phyloP scores from a whole-genome alignment of 2,329 filamentous ascomycete genomes.

The Pezicula neosporulosa region DNA sequence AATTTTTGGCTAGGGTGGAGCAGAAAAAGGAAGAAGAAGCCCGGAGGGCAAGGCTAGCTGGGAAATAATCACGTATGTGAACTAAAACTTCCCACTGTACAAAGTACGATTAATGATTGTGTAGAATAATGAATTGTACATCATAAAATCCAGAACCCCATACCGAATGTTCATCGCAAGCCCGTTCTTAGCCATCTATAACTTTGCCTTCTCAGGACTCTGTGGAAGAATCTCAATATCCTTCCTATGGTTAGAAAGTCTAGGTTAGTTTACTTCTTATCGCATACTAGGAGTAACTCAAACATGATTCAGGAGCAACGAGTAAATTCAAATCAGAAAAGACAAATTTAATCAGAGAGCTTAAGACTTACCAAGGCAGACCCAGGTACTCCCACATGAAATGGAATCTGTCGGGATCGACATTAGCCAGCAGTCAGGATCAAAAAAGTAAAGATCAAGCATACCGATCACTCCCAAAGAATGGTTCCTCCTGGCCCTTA shows the following conservation, averaged over 20 bases:
- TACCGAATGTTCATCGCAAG: not conserved
- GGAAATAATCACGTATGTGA: not conserved
- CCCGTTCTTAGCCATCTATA: slow-evolving; percentile 6
- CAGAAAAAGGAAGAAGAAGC: slow-evolving; percentile 59
- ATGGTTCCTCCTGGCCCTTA: slow-evolving; percentile 58
- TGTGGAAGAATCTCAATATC: slow-evolving; percentile 44
- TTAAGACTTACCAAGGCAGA: slow-evolving; percentile 45
- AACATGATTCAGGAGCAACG: too few species aligned
- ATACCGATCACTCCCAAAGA: slow-evolving; percentile 73
- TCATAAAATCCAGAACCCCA: not conserved
- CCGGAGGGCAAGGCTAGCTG: slow-evolving; percentile 41
- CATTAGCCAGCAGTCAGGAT: not conserved
- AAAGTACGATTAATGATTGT: not conserved
- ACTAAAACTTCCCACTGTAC: not conserved
- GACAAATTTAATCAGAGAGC: too few species aligned
- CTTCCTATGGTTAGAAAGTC: not conserved
- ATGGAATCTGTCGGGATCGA: slow-evolving; percentile 47
- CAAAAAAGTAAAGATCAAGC: slow-evolving; percentile 11
- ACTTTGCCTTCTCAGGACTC: slow-evolving; percentile 12
- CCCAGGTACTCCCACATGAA: slow-evolving; percentile 66
- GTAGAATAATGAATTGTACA: not conserved
- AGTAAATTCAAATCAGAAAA: too few species aligned
- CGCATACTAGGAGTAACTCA: too few species aligned
- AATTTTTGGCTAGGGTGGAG: slow-evolving; percentile 64
- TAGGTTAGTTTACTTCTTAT: not conserved